A percentile compares a stretch with the other conserved stretches of the same genome.
Evolutionary conservation across 805 yeast species (phyloP).

Genomic region (Kodamaea sagamina): DNA sequence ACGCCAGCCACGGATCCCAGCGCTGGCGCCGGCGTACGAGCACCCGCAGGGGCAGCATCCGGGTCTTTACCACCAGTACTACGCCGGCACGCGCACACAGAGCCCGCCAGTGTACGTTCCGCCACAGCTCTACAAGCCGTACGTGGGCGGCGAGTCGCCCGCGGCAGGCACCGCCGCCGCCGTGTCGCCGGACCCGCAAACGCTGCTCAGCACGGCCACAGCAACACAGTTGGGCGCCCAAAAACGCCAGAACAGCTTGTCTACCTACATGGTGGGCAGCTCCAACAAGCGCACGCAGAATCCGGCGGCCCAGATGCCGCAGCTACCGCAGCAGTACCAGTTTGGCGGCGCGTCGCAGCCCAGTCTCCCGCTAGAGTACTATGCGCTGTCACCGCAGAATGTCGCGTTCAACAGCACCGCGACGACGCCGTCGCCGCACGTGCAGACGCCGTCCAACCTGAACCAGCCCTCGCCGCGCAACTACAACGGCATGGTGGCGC

Average conservation of each 20-base stretch:
- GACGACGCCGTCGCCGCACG: conserved; percentile 4
- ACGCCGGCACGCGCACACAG: not conserved
- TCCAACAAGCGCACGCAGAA: conserved; percentile 39
- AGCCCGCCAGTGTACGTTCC: conserved; percentile 3
- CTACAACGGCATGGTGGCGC: conserved; percentile 9
- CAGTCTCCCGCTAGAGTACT: conserved; percentile 2
- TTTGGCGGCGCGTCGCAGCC: not conserved
- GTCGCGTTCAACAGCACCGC: conserved; percentile 5
- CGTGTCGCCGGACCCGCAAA: conserved; percentile 4
- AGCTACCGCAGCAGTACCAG: not conserved
- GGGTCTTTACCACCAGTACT: not conserved
- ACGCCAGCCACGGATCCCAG: too few species aligned
- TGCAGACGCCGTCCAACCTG: conserved; percentile 10
- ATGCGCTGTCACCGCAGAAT: conserved; percentile 7
- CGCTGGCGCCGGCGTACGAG: too few species aligned
- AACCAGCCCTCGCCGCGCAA: conserved; percentile 14
- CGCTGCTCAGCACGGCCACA: not conserved
- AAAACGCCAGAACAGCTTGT: conserved; percentile 43
- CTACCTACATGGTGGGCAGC: conserved; percentile 33
- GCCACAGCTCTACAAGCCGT: conserved; percentile 3
- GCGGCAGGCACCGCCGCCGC: conserved; percentile 1
- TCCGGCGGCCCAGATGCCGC: conserved; percentile 17
- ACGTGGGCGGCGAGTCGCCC: not conserved
- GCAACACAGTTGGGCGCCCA: not conserved
- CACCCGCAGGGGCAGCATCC: not conserved